These are phyloP conservation scores for Flaveria bidentis DNA, from an alignment of 129 eudicot genomes.

Conservation along the genomic window DNA sequence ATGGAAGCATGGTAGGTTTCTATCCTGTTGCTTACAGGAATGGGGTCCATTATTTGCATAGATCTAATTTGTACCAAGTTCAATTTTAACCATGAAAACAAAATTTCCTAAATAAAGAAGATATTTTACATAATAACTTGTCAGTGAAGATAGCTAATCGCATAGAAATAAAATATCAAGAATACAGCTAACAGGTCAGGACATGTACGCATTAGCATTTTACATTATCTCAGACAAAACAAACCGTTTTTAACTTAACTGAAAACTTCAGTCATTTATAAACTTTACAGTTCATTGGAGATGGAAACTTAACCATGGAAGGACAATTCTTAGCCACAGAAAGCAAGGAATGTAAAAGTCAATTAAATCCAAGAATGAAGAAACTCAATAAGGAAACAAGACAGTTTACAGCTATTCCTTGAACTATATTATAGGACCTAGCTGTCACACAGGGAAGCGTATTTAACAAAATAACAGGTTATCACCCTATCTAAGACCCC, in stretches of 20 bases:
- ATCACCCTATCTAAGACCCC: not conserved
- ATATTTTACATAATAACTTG: not conserved
- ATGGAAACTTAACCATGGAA: constrained; percentile 3
- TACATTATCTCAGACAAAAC: not conserved
- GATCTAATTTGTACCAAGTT: not conserved
- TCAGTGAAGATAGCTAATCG: not conserved
- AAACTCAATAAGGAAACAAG: not conserved
- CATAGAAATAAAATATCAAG: not conserved
- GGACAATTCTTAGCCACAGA: not conserved
- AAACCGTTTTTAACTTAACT: not conserved
- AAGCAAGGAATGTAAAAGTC: not conserved
- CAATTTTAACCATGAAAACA: not conserved
- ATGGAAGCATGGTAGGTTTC: constrained; percentile 1
- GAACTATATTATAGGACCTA: not conserved
- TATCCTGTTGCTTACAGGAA: not conserved
- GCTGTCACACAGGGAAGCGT: not conserved
- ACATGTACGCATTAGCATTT: constrained; percentile 1
- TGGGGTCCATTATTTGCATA: not conserved
- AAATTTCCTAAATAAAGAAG: not conserved
- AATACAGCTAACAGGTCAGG: not conserved
- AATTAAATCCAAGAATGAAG: not conserved
- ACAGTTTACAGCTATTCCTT: not conserved
- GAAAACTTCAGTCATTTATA: not conserved
- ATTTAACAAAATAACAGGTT: not conserved
- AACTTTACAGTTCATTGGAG: not conserved